Base-by-base conservation (phyloP, 768 basidiomycete species). In the Calocybe cyanea region DNA sequence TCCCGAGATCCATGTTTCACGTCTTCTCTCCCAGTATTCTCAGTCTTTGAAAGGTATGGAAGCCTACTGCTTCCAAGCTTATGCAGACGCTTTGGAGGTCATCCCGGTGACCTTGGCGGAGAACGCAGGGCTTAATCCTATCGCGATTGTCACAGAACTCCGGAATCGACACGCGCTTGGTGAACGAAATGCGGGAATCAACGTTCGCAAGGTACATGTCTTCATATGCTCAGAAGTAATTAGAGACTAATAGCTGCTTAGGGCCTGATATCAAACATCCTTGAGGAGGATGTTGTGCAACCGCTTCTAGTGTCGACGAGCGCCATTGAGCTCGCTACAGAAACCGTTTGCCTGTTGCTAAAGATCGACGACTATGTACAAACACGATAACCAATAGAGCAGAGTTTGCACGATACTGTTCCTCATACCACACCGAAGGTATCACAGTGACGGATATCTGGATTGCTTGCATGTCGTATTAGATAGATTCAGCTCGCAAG, bases 61-160 rank as follows among this genome's bases (percentile, higher is more conserved):
- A 65, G 91, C 95, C 7, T 98, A 97, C 66, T 98, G 96, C 67
- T 96, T 97, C 83, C 91, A 96, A 58, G 94, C 93, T 3, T 99
- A 92, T 60, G 94, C 96, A 21, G 95, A 98, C 58, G 93, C 96
- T 1, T 77, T 99, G 39, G 96, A 98, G 65, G 89, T 98, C 51
- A 98, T 99, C 51, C 96, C 96, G 3, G 95, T 87, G 2, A 99
- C 96, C 0, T 75, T 99, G 17, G 96, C 96, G 19, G 96, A 99
- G 70, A 99, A 99, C 62, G 96, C 96, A 18, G 96, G 96, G 34
- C 75, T 99, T 46, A 96, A 98, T 67, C 92, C 96, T 5, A 97
- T 99, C 54, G 85, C 92, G 6, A 98, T 99, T 61, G 94, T 99
- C 44, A 99, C 96, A 20, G 96, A 99, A 61, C 74, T 99, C 44